Conservation (phyloP, 2,329 filamentous ascomycete species). For the Phyllosticta paracitricarpa region DNA sequence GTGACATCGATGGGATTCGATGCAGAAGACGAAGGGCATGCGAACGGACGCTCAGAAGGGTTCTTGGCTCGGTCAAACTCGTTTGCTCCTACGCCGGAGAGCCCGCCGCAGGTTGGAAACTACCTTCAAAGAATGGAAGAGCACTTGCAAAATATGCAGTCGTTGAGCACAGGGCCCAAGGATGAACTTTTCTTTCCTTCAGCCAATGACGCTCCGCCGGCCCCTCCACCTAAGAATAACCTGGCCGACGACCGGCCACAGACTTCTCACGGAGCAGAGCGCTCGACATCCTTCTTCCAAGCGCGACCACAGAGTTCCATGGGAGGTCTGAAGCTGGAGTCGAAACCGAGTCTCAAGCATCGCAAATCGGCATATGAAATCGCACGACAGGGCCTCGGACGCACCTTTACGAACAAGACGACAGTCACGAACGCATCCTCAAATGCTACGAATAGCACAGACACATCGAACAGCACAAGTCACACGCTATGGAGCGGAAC, state of each 20-base stretch:
- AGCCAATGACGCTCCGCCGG: conserved; percentile 34
- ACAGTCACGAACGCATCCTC: conserved; percentile 68
- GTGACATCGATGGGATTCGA: conserved; percentile 66
- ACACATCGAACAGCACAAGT: conserved; percentile 61
- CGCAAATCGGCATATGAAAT: conserved; percentile 75
- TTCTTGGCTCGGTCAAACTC: conserved; percentile 3
- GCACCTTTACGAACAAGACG: conserved; percentile 84
- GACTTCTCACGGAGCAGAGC: not conserved
- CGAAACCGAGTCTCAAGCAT: conserved; percentile 35
- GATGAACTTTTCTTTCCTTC: conserved; percentile 43
- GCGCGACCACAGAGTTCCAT: conserved; percentile 2
- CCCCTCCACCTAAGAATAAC: conserved; percentile 51
- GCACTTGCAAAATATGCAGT: conserved; percentile 61
- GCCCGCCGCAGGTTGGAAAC: conserved; percentile 64
- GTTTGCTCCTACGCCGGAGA: conserved; percentile 35
- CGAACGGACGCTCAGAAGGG: not conserved
- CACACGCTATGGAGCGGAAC: conserved; percentile 88
- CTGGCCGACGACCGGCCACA: conserved; percentile 30
- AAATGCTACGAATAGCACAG: conserved; percentile 52
- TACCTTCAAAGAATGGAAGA: conserved; percentile 92
- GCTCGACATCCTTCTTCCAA: not conserved
- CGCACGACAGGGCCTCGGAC: conserved; percentile 55
- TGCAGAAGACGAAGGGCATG: conserved; percentile 43
- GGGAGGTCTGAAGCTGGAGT: conserved; percentile 18
- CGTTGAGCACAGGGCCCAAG: conserved; percentile 21